phyloP scores from a whole-genome alignment of 352 stramenopile species.

The Pythium volutum region DNA sequence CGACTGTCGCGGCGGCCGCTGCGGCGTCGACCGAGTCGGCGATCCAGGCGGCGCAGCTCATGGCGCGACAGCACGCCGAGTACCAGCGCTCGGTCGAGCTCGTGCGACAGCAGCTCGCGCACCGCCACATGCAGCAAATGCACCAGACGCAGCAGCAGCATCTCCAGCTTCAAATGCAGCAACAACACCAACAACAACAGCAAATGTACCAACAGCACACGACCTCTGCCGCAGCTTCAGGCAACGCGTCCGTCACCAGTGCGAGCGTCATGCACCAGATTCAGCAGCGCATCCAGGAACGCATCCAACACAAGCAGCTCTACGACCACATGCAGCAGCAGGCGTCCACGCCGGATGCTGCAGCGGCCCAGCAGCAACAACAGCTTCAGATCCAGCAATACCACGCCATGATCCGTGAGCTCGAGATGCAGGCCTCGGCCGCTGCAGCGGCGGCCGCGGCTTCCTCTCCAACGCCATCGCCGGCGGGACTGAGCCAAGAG shows the following conservation, averaged over 20 bases:
- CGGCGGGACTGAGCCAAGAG: constrained; percentile 14
- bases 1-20: background rate
- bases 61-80: constrained; percentile 38
- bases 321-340: constrained; percentile 20
- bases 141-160: constrained; percentile 26
- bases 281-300: constrained; percentile 37
- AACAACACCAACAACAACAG: constrained; percentile 19
- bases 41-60: constrained; percentile 24
- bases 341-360: background rate
- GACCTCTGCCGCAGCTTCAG: background rate
- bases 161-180: constrained; percentile 21
- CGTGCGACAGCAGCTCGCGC: constrained; percentile 41
- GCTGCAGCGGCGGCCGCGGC: constrained; percentile 11
- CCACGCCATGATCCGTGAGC: constrained; percentile 38
- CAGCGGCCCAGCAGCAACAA: constrained; percentile 16
- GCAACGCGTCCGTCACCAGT: background rate
- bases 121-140: constrained; percentile 33
- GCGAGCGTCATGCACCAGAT: constrained; percentile 39
- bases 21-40: constrained; percentile 3
- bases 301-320: constrained; percentile 27
- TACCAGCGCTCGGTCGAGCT: constrained; percentile 34
- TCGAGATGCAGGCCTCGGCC: constrained; percentile 34
- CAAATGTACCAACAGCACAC: constrained; percentile 23
- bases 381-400: constrained; percentile 30
- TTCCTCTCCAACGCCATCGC: background rate